Conservation (phyloP, 176 grass and related monocot species). For the Saccharum spontaneum region DNA sequence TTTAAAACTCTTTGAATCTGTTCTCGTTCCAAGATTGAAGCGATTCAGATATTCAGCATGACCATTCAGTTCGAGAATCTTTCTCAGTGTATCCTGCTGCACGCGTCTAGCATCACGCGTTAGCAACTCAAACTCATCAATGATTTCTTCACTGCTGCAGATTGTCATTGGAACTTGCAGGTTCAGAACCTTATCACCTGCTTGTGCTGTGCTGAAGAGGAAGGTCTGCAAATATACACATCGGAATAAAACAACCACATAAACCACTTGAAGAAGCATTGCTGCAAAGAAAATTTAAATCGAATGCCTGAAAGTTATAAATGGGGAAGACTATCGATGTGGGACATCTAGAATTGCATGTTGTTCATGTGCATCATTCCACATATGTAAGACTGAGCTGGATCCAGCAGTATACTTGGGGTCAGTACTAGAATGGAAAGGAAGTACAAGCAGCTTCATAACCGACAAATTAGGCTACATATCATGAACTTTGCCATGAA, state of each 20-base stretch:
- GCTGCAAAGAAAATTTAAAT: neutral
- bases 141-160: constrained; percentile 57
- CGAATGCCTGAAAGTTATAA: neutral
- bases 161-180: constrained; percentile 48
- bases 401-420: neutral
- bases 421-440: neutral
- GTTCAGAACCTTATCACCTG: constrained; percentile 16
- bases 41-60: constrained; percentile 70
- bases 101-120: constrained; percentile 49
- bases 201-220: constrained; percentile 4
- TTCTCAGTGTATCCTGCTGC: constrained; percentile 69
- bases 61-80: constrained; percentile 68
- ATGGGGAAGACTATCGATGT: neutral
- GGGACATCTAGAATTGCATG: neutral
- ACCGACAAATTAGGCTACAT: neutral
- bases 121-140: constrained; percentile 66
- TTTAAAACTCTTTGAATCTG: constrained; percentile 68
- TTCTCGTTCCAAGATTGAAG: constrained; percentile 68
- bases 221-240: constrained; percentile 6
- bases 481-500: neutral
- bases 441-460: neutral
- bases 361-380: neutral
- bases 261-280: neutral
- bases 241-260: neutral
- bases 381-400: neutral